phyloP scores from a whole-genome alignment of 208 protist genomes.

The Trypanosoma vivax region DNA sequence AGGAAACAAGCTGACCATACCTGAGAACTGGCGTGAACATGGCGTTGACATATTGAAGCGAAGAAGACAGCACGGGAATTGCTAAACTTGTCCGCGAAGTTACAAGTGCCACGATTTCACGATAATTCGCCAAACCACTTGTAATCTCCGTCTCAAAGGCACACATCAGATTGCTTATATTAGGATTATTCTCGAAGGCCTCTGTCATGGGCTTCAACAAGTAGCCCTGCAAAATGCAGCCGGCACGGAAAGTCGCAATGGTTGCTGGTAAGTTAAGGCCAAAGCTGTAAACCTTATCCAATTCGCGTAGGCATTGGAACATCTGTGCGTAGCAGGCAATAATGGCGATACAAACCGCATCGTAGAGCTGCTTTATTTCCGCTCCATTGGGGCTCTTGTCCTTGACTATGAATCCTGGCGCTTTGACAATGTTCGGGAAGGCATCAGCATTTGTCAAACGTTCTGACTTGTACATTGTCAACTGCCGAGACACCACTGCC shows the following conservation, averaged over 20 bases:
- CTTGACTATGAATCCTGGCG: constrained; percentile 21
- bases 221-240: constrained; percentile 88
- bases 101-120: constrained; percentile 48
- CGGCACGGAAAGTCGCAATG: constrained; percentile 88
- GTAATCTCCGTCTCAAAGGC: constrained; percentile 80
- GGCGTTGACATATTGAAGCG: constrained; percentile 77
- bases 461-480: constrained; percentile 92
- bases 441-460: constrained; percentile 69
- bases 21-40: constrained; percentile 73
- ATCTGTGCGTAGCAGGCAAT: constrained; percentile 90
- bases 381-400: constrained; percentile 51
- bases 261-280: constrained; percentile 83
- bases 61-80: constrained; percentile 69
- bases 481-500: constrained; percentile 89
- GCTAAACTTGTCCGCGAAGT: constrained; percentile 47
- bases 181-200: constrained; percentile 82
- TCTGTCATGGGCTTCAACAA: constrained; percentile 83
- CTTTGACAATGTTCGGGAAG: constrained; percentile 15
- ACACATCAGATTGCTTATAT: constrained; percentile 81
- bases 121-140: constrained; percentile 59
- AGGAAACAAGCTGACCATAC: constrained; percentile 87
- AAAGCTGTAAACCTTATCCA: constrained; percentile 85
- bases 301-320: constrained; percentile 87
- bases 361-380: constrained; percentile 66
- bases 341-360: constrained; percentile 76